Evolutionary conservation across 1,284 basidiomycete species (phyloP), one percentile per base, ranked within the genome.

Genomic region (Ganoderma meredithae): DNA sequence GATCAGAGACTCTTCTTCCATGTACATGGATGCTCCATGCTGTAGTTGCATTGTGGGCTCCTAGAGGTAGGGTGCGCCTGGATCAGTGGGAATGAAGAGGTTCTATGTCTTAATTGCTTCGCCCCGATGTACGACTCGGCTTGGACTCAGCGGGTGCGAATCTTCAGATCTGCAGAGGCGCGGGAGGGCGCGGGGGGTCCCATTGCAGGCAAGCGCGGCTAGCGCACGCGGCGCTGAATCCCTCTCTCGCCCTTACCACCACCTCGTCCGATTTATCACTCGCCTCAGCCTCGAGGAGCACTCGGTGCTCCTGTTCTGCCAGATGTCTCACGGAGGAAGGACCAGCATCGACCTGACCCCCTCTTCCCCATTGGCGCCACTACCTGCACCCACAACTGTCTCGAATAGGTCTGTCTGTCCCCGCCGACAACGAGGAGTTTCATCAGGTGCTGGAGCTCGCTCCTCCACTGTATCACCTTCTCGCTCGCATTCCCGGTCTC

Each of bases 371-470:
- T 17, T 19, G 9, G 19, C 25, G 22, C 58, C 58, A 41, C 52
- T 75, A 19, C 73, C 73, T 2, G 60, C 67, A 7, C 74, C 74
- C 15, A 75, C 71, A 0, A 75, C 72, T 0, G 69, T 72, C 62
- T 65, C 71, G 19, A 67, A 36, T 19, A 60, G 72, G 22, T 73
- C 74, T 8, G 65, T 73, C 1, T 69, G 68, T 22, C 72, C 71
- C 19, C 72, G 72, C 36, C 66, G 62, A 13, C 33, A 39, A 3
- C 53, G 60, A 13, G 52, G 53, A 3, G 62, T 64, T 5, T 49
- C 65, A 13, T 7, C 44, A n/a, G n/a, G n/a, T 8, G n/a, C 8
- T 22, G 17, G 44, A 10, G 44, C 66, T 4, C 64, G 66, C 2
- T 67, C 71, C 6, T 68, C 70, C 10, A 41, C 69, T 3, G 40